Conservation (phyloP, 2,329 filamentous ascomycete genomes). For the Cryphonectria nitschkei region DNA sequence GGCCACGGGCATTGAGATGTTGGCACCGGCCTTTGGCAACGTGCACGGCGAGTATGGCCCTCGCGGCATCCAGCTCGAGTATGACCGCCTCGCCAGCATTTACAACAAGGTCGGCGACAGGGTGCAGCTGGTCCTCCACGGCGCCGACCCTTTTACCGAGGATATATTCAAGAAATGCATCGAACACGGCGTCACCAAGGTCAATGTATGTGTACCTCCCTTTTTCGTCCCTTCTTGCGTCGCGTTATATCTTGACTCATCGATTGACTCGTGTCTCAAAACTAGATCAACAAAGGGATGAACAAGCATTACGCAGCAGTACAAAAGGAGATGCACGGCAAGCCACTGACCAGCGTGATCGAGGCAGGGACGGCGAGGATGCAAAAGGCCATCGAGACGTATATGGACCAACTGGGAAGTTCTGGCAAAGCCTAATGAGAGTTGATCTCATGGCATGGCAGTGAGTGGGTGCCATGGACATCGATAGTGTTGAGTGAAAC, state of each 20-base stretch:
- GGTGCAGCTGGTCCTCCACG: conserved; percentile 52
- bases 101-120: conserved; percentile 48
- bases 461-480: no score
- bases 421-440: conserved; percentile 46
- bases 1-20: conserved; percentile 71
- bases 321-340: conserved; percentile 50
- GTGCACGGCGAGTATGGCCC: conserved; percentile 75
- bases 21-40: conserved; percentile 77
- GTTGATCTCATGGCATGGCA: no score
- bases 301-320: conserved; percentile 51
- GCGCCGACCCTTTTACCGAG: conserved; percentile 51
- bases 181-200: conserved; percentile 49
- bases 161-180: conserved; percentile 51
- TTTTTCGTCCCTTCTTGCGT: neutral
- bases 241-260: neutral
- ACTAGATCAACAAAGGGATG: conserved; percentile 54
- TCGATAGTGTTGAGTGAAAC: no score
- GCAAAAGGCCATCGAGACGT: conserved; percentile 53
- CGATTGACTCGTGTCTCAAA: no score
- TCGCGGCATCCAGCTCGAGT: conserved; percentile 65
- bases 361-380: conserved; percentile 51
- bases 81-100: conserved; percentile 52
- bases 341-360: conserved; percentile 51
- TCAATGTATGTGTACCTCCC: conserved; percentile 39
- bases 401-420: conserved; percentile 50